A percentile compares a stretch with the other conserved stretches of the same genome.
phyloP scores from a whole-genome alignment of 495 filamentous ascomycete genomes.

The Aspergillus nanangensis region DNA sequence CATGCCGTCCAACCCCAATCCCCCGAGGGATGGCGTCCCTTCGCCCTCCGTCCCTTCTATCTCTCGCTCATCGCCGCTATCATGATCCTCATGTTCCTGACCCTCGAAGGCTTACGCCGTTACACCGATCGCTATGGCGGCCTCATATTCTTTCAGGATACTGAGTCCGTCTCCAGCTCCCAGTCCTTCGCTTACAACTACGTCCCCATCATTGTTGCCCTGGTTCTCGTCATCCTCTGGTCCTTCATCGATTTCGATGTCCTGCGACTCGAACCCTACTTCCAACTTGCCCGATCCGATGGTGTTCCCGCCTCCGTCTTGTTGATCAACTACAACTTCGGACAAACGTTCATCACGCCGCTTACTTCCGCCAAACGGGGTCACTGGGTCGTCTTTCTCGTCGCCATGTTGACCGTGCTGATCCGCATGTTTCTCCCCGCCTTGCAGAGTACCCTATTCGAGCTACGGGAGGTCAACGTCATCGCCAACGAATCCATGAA shows the following conservation, averaged over 20 bases:
- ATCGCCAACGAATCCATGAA: slow-evolving; percentile 21
- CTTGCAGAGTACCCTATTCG: slow-evolving; percentile 32
- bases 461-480: slow-evolving; percentile 28
- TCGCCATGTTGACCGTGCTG: slow-evolving; percentile 30
- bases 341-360: slow-evolving; percentile 36
- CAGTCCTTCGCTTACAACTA: slow-evolving; percentile 38
- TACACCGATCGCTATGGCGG: slow-evolving; percentile 30
- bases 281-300: slow-evolving; percentile 32
- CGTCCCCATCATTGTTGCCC: slow-evolving; percentile 32
- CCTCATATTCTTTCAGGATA: slow-evolving; percentile 28
- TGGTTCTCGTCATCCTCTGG: slow-evolving; percentile 33
- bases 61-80: slow-evolving; percentile 20
- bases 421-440: slow-evolving; percentile 37
- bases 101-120: slow-evolving; percentile 28
- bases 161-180: slow-evolving; percentile 26
- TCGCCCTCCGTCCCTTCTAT: slow-evolving; percentile 24
- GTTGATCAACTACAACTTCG: slow-evolving; percentile 43
- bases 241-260: slow-evolving; percentile 40
- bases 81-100: slow-evolving; percentile 23
- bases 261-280: slow-evolving; percentile 38
- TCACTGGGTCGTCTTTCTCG: slow-evolving; percentile 34
- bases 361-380: slow-evolving; percentile 29
- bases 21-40: slow-evolving; percentile 28
- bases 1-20: not conserved
- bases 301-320: slow-evolving; percentile 32